Evolutionary conservation across 768 basidiomycete genomes (phyloP).

Genomic region (Suillus plorans): DNA sequence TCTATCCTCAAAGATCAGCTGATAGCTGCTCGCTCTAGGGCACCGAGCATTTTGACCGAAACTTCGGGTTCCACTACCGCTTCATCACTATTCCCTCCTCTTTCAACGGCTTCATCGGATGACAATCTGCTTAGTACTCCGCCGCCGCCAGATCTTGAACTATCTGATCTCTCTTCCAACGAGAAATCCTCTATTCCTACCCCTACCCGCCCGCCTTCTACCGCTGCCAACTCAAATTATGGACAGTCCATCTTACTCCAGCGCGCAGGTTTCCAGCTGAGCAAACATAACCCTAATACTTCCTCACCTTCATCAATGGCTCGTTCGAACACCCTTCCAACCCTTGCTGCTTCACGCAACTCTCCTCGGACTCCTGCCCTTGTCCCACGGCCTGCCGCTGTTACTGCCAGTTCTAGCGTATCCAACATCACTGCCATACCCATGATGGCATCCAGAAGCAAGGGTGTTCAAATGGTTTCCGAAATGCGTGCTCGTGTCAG

Average conservation of each 20-base stretch:
- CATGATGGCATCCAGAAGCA: slow-evolving; percentile 61
- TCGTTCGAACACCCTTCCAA: slow-evolving; percentile 59
- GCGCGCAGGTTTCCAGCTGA: slow-evolving; percentile 49
- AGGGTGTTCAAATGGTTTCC: slow-evolving; percentile 89
- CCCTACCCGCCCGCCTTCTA: slow-evolving; percentile 32
- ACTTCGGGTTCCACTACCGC: slow-evolving; percentile 24
- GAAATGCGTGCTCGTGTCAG: slow-evolving; percentile 87
- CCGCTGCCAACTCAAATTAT: slow-evolving; percentile 32
- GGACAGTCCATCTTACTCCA: slow-evolving; percentile 51
- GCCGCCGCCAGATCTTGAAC: slow-evolving; percentile 60
- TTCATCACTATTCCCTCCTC: slow-evolving; percentile 37
- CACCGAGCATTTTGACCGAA: slow-evolving; percentile 27
- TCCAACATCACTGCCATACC: slow-evolving; percentile 28
- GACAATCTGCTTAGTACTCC: slow-evolving; percentile 60
- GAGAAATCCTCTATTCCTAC: slow-evolving; percentile 39
- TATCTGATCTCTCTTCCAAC: slow-evolving; percentile 53
- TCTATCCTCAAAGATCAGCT: slow-evolving; percentile 81
- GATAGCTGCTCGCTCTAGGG: slow-evolving; percentile 34
- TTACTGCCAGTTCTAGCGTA: slow-evolving; percentile 40
- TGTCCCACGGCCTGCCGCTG: slow-evolving; percentile 36
- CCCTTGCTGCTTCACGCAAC: slow-evolving; percentile 47
- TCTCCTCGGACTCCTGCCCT: slow-evolving; percentile 44
- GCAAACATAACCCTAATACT: slow-evolving; percentile 38
- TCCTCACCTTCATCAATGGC: slow-evolving; percentile 49
- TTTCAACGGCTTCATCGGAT: slow-evolving; percentile 32